A percentile compares a stretch with the other conserved stretches of the same genome.
These are phyloP conservation scores for Crassisporium funariophilum DNA, from an alignment of 768 basidiomycete genomes.

Conservation along the genomic window DNA sequence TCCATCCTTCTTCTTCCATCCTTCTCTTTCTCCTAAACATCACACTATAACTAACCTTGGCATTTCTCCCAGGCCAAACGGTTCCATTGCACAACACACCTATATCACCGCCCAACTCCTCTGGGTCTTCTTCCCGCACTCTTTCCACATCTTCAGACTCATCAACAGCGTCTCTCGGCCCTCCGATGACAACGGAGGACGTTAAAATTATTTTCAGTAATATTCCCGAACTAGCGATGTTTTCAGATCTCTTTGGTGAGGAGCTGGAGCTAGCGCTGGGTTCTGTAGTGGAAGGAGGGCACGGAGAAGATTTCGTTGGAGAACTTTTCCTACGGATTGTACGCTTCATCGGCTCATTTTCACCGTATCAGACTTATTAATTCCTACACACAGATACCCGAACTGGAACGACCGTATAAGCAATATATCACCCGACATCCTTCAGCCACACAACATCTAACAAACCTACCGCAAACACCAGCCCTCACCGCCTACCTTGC, in stretches of 20 bases:
- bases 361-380: constrained; percentile 9
- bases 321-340: constrained; percentile 70
- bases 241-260: constrained; percentile 68
- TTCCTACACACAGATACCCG: constrained; percentile 55
- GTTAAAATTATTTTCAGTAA: constrained; percentile 76
- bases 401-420: constrained; percentile 73
- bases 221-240: constrained; percentile 70
- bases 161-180: constrained; percentile 36
- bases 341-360: constrained; percentile 26
- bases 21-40: too few relatives aligned
- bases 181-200: constrained; percentile 75
- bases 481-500: constrained; percentile 67
- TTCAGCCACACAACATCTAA: constrained; percentile 68
- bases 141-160: constrained; percentile 54
- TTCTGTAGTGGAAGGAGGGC: constrained; percentile 58
- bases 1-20: constrained; percentile 18
- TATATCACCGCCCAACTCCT: constrained; percentile 30
- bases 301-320: constrained; percentile 72
- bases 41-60: constrained; percentile 7
- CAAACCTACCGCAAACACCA: constrained; percentile 49
- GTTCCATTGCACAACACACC: constrained; percentile 39
- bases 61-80: constrained; percentile 33
- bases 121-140: constrained; percentile 51
- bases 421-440: constrained; percentile 82
- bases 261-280: constrained; percentile 70